Base-by-base conservation (phyloP, 2,329 filamentous ascomycete species). In the Colletotrichum cuscutae region DNA sequence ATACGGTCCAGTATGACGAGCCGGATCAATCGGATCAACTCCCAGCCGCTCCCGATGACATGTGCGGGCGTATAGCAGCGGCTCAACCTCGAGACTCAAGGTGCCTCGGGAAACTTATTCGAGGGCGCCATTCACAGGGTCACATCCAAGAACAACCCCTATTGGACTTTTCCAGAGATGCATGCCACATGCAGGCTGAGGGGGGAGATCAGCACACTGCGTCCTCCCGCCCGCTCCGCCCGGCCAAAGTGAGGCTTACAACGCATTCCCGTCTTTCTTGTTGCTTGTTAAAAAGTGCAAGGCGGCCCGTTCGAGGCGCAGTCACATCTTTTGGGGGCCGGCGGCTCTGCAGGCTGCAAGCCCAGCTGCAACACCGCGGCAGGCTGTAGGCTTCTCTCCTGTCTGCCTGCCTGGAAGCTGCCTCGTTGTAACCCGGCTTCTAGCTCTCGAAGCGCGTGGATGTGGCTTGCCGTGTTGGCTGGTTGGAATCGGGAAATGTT, bases 221-320 rank as follows among this genome's bases (percentile, higher is more conserved):
- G n/a, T 56, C 59, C 61, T 59, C 53, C 69, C 58, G 65, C 59
- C 65, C 32, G 30, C 13, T 46, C 6, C 60, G 61, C 53, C 37
- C 37, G 60, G 32, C 54, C 22, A 59, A 42, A 53, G 59, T 72
- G 69, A 72, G 65, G 69, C 65, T 35, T 46, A 4, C 59, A 37
- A 58, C 46, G 32, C 32, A 35, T 12, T 35, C 32, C 32, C 19
- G 42, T 8, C 15, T 52, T 8, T 42, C 58, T n/a, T 37, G 57
- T 37, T 15, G n/a, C 37, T 35, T 46, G 12, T 13, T 37, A 13
- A 19, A 8, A 42, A 42, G 37, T 42, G 24, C 28, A 37, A 49
- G 66, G 49, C 66, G 59, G 57, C 64, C 35, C 24, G 28, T 1
- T 42, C n/a, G 57, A 71, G 68, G 68, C 68, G 49, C 68, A 67